Evolutionary conservation across 2,329 filamentous ascomycete species (phyloP).

Genomic region (Dissoconium aciculare): DNA sequence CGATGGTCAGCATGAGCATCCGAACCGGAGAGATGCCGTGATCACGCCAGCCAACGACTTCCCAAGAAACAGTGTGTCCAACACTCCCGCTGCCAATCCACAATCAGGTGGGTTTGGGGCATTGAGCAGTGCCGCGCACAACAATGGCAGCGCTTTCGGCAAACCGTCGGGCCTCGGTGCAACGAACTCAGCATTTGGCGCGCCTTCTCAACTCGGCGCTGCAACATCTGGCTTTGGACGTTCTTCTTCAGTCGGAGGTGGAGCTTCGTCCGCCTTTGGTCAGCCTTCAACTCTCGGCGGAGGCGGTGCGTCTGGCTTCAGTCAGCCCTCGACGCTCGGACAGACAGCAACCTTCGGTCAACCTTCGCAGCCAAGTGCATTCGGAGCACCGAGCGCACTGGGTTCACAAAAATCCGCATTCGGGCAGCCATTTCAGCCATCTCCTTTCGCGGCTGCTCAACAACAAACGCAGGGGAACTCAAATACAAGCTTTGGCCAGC

Average conservation of each 20-base stretch:
- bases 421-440: conserved; percentile 11
- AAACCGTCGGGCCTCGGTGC: conserved; percentile 5
- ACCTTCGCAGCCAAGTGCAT: conserved; percentile 5
- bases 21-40: conserved; percentile 41
- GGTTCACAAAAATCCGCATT: conserved; percentile 9
- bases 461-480: too few species aligned
- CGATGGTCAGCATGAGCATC: conserved; percentile 52
- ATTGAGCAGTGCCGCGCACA: conserved; percentile 8
- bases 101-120: conserved; percentile 8
- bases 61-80: conserved; percentile 2
- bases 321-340: conserved; percentile 20
- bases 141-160: conserved; percentile 6
- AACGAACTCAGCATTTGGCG: conserved; percentile 21
- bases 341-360: conserved; percentile 12
- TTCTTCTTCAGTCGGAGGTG: conserved; percentile 12
- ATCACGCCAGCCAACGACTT: conserved; percentile 6
- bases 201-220: conserved; percentile 6
- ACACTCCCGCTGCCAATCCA: background rate
- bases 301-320: conserved; percentile 26
- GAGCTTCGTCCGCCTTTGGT: conserved; percentile 11
- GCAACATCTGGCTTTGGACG: conserved; percentile 15
- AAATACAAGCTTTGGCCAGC: too few species aligned
- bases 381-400: background rate
- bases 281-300: conserved; percentile 14
- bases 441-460: background rate